phyloP scores from a whole-genome alignment of 139 green algal species.

The Micractinium conductrix region DNA sequence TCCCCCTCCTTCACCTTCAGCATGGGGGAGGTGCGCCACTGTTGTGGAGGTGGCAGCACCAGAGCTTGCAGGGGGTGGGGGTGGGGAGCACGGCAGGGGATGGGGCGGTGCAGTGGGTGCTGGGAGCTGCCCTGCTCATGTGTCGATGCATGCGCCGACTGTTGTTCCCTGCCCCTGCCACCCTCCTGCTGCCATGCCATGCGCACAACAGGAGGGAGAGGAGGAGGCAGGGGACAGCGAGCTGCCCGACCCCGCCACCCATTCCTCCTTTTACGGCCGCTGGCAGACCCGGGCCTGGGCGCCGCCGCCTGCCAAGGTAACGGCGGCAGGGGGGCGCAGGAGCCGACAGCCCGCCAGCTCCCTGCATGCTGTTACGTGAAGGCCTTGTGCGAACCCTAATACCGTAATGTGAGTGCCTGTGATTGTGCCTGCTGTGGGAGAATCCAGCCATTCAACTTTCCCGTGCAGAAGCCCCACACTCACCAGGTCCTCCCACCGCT shows the following conservation, averaged over 20 bases:
- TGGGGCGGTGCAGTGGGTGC: not conserved
- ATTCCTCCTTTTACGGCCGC: conserved; percentile 71
- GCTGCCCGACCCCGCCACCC: not conserved
- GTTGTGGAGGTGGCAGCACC: not conserved
- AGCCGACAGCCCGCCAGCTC: too few relatives aligned
- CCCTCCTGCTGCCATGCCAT: not conserved
- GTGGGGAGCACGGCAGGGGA: not conserved
- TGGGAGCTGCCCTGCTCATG: too few relatives aligned
- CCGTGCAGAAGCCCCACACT: too few relatives aligned
- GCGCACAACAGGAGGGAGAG: conserved; percentile 24
- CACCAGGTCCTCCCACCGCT: too few relatives aligned
- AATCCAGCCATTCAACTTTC: too few relatives aligned
- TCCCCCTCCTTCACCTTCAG: too few relatives aligned
- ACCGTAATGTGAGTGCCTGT: too few relatives aligned
- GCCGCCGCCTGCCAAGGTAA: conserved; percentile 55
- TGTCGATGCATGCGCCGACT: not conserved
- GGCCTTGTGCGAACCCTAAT: too few relatives aligned
- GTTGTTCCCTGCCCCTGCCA: not conserved
- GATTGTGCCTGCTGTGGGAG: too few relatives aligned
- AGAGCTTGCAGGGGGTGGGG: not conserved
- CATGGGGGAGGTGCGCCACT: too few relatives aligned
- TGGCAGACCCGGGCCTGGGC: conserved; percentile 82
- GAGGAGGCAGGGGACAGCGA: conserved; percentile 1
- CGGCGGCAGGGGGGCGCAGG: too few relatives aligned
- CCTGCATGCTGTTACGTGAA: too few relatives aligned